Evolutionary conservation across 2,329 filamentous ascomycete genomes (phyloP).

Genomic region (Aspergillus felis): DNA sequence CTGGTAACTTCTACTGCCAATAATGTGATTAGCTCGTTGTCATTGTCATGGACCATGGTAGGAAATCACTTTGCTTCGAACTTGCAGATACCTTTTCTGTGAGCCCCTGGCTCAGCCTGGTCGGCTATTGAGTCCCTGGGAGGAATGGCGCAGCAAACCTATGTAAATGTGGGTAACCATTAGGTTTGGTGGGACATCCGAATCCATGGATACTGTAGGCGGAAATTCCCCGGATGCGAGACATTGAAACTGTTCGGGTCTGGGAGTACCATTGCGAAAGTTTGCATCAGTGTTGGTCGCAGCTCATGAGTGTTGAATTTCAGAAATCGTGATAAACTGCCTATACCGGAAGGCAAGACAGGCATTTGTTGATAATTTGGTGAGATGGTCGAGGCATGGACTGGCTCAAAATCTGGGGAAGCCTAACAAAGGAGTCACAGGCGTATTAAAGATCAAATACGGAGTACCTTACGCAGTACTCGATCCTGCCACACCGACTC

Average conservation of each 20-base stretch:
- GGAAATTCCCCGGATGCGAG: constrained; percentile 16
- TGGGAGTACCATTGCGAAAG: neutral
- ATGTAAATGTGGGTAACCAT: constrained; percentile 9
- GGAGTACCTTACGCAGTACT: neutral
- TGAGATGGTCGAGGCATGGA: neutral
- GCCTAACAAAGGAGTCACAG: neutral
- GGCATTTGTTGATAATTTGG: neutral
- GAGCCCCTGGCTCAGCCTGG: neutral
- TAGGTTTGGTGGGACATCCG: constrained; percentile 16
- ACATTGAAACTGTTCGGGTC: constrained; percentile 8
- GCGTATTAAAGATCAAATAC: neutral
- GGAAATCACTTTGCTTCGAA: neutral
- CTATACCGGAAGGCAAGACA: neutral
- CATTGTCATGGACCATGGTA: constrained; percentile 1
- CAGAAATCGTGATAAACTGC: neutral
- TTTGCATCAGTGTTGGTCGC: neutral
- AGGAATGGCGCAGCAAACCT: neutral
- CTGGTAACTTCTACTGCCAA: neutral
- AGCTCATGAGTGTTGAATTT: neutral
- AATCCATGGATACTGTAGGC: constrained; percentile 16
- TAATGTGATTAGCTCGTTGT: neutral
- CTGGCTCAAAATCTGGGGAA: neutral
- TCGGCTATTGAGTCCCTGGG: neutral
- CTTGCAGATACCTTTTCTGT: neutral
- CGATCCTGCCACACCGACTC: neutral